These are phyloP conservation scores for Trichosporon ovoides DNA, from an alignment of 1,284 basidiomycete genomes.

Conservation along the genomic window DNA sequence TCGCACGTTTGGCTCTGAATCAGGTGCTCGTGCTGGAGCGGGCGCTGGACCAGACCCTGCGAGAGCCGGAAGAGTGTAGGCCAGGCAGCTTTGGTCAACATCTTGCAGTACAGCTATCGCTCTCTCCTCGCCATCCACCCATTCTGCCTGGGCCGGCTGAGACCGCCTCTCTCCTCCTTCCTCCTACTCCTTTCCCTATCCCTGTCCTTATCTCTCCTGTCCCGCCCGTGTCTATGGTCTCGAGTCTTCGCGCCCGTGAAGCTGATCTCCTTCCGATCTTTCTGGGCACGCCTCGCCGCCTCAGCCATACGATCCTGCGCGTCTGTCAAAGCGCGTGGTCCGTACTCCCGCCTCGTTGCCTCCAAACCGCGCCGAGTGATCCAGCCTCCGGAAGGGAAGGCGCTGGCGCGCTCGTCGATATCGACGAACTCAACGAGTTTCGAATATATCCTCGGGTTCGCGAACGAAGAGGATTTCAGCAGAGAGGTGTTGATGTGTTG, in stretches of 20 bases:
- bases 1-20: no score
- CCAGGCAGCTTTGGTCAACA: no score
- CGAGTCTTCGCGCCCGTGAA: conserved; percentile 48
- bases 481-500: conserved; percentile 92
- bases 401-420: conserved; percentile 75
- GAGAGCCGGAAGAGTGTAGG: no score
- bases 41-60: no score
- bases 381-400: conserved; percentile 59
- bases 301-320: conserved; percentile 60
- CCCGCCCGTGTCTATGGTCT: conserved; percentile 10
- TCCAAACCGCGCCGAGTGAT: conserved; percentile 33
- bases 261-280: conserved; percentile 57
- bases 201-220: conserved; percentile 13
- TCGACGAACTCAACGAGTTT: conserved; percentile 84
- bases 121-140: background rate
- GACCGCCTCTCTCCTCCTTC: conserved; percentile 10
- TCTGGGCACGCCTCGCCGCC: conserved; percentile 54
- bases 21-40: no score
- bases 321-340: conserved; percentile 40
- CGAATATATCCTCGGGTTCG: conserved; percentile 88
- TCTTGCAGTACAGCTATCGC: no score
- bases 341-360: conserved; percentile 23
- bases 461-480: conserved; percentile 80
- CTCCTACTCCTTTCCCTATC: conserved; percentile 17
- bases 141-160: background rate